Evolutionary conservation across 495 filamentous ascomycete species (phyloP).

Genomic region (Penicillium crystallinum): DNA sequence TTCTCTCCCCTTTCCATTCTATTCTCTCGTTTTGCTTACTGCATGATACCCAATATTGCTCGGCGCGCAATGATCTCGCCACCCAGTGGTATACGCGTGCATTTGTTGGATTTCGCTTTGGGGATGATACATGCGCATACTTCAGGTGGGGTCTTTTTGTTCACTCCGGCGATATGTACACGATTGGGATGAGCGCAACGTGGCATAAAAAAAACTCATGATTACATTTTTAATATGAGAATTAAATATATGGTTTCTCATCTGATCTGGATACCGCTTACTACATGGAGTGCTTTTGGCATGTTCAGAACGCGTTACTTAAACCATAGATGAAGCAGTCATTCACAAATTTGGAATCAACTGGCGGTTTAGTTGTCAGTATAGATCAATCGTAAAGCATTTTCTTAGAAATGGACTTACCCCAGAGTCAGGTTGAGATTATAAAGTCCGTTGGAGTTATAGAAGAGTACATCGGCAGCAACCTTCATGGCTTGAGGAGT

Average conservation of each 20-base stretch:
- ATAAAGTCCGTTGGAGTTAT: conserved; percentile 67
- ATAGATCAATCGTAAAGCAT: not conserved
- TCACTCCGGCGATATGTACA: not conserved
- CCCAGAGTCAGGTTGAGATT: conserved; percentile 33
- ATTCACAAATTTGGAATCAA: not conserved
- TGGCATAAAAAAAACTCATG: not conserved
- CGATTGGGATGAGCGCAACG: not conserved
- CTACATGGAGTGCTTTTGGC: no score
- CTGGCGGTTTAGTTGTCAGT: not conserved
- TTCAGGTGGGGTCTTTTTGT: not conserved
- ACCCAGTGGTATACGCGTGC: not conserved
- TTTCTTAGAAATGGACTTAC: conserved; percentile 15
- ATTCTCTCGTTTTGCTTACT: not conserved
- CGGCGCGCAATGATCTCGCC: not conserved
- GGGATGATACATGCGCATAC: not conserved
- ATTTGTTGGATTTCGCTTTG: not conserved
- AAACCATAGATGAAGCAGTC: not conserved
- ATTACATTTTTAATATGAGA: not conserved
- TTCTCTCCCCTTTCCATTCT: not conserved
- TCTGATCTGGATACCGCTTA: not conserved
- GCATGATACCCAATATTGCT: not conserved
- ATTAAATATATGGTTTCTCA: not conserved
- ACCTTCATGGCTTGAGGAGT: conserved; percentile 54
- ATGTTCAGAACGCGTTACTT: not conserved
- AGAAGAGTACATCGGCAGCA: conserved; percentile 58